Evolutionary conservation across 2,329 filamentous ascomycete species (phyloP).

Genomic region (Phialophora expanda): DNA sequence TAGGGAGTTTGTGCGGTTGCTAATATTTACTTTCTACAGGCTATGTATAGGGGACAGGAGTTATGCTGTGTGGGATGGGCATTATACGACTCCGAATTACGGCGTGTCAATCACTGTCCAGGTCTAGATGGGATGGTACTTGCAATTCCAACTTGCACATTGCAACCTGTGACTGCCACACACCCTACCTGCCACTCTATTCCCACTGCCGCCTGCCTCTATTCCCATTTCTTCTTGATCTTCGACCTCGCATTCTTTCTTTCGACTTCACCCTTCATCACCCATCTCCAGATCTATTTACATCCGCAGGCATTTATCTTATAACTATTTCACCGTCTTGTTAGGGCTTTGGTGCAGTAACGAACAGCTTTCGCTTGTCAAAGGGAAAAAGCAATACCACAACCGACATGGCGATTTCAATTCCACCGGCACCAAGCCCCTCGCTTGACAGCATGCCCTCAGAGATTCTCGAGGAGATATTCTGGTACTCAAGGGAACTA

Average conservation of each 20-base stretch:
- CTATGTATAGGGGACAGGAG: slow-evolving; percentile 24
- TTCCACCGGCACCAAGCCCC: background rate
- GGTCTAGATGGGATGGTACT: background rate
- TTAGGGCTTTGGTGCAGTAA: background rate
- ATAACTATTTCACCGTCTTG: background rate
- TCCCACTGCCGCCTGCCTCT: background rate
- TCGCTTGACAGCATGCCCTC: background rate
- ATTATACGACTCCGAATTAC: background rate
- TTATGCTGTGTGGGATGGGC: background rate
- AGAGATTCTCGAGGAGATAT: background rate
- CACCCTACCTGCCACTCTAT: background rate
- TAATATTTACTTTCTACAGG: slow-evolving; percentile 14
- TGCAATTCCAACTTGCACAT: background rate
- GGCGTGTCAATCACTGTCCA: background rate
- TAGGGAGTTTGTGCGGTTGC: background rate
- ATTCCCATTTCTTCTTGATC: background rate
- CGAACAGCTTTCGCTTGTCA: background rate
- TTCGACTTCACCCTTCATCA: background rate
- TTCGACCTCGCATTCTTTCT: background rate
- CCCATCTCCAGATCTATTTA: background rate
- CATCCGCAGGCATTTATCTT: background rate
- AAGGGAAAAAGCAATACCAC: background rate
- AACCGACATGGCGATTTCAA: background rate
- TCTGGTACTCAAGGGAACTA: background rate
- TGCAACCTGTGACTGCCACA: background rate